Base-by-base conservation (phyloP, 352 stramenopile species). In the Aphanomyces cochlioides region DNA sequence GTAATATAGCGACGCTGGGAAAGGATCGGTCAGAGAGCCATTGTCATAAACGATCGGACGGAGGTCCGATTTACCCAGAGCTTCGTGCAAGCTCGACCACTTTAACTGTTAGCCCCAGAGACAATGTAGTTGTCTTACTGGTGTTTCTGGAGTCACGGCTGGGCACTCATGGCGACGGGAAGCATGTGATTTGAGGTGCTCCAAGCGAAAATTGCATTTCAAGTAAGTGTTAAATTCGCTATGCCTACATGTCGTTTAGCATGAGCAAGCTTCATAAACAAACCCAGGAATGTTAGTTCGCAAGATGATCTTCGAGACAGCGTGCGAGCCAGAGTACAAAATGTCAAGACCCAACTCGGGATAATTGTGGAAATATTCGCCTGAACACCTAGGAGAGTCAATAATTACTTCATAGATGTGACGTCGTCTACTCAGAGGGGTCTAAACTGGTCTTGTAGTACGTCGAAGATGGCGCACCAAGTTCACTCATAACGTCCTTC, bases 331-430 rank as follows among this genome's bases (percentile, higher is more conserved):
- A 45, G 90, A 73, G 56, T 92, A 94, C 48, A 94, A 76, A 37
- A 94, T 77, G 61, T 94, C 87, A 48, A 92, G 69, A 15, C 87
- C 87, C 4, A 94, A 67, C 47, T 94, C 85, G 7, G 85, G 84
- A 67, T 92, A 94, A 73, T 94, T 94, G 74, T 94, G 87, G 64
- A 94, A 92, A 60, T 93, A 94, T 47, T 92, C 82, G 3, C 83
- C 78, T 2, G 88, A 73, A 0, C 79, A 69, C 7, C 85, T 85
- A 21, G 81, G 81, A 66, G 28, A 28, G 28, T 28, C 28, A 28
- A 28, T 28, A 28, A 28, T 28, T 28, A 28, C 28, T 28, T 28
- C 28, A 28, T 28, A 28, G 28, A 28, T 28, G n/a, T 28, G 28
- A 28, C 28, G 28, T 28, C 28, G 28, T 2, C 28, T 77, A 92